phyloP scores from a whole-genome alignment of 768 basidiomycete genomes.

The Termitomyces sp. region DNA sequence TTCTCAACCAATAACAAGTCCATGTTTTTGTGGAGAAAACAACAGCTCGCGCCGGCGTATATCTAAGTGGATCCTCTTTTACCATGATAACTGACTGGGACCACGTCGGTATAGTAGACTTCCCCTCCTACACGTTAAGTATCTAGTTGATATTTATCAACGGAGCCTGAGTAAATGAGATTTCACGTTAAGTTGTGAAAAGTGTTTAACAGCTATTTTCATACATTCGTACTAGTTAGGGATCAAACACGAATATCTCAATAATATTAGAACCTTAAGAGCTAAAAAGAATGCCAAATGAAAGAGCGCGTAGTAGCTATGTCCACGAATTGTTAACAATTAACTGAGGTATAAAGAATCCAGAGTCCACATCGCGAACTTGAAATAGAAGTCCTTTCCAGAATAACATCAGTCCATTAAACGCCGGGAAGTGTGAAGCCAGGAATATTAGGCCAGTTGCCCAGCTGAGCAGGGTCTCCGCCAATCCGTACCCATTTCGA shows the following conservation, averaged over 20 bases:
- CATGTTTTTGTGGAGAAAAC: too few species aligned
- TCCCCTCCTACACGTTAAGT: too few species aligned
- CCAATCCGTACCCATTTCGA: conserved; percentile 78
- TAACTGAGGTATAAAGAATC: conserved; percentile 4
- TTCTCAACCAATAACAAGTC: too few species aligned
- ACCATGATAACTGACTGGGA: too few species aligned
- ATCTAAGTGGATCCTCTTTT: too few species aligned
- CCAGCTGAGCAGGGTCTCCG: conserved; percentile 67
- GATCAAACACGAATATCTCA: background rate
- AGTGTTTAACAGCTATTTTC: too few species aligned
- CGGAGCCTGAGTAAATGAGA: background rate
- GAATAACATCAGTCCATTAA: conserved; percentile 23
- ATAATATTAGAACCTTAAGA: background rate
- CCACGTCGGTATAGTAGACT: too few species aligned
- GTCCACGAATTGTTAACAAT: background rate
- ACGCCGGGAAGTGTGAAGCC: conserved; percentile 71
- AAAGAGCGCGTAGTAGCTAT: background rate
- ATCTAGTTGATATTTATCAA: too few species aligned
- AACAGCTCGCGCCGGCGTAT: too few species aligned
- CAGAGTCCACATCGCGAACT: conserved; percentile 13
- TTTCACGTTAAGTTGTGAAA: background rate
- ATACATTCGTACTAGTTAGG: background rate
- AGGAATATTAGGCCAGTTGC: conserved; percentile 71
- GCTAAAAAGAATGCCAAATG: background rate
- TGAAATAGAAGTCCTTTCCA: background rate